Conservation (phyloP, 345 rosid species). For the Lumnitzera littorea region DNA sequence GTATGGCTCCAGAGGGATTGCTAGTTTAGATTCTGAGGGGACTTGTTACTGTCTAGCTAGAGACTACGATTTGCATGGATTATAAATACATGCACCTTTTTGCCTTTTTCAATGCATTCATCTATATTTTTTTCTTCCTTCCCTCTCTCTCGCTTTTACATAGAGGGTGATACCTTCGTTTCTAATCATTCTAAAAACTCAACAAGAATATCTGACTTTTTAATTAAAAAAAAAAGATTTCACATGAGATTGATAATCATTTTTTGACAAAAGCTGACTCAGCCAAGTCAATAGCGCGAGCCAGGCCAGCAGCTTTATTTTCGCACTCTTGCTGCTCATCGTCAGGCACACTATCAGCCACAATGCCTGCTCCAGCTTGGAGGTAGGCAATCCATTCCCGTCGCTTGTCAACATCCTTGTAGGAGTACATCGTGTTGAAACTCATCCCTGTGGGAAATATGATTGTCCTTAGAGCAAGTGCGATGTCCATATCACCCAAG, state of each 20-base stretch:
- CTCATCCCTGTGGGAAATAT: conserved; percentile 63
- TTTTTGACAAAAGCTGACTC: conserved; percentile 55
- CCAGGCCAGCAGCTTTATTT: conserved; percentile 72
- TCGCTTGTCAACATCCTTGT: conserved; percentile 33
- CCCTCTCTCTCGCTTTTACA: no score
- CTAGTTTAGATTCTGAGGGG: no score
- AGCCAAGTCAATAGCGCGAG: conserved; percentile 83
- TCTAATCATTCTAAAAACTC: no score
- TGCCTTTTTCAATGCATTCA: no score
- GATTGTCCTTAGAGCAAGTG: conserved; percentile 71
- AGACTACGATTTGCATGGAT: no score
- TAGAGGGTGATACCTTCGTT: no score
- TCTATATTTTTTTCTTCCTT: no score
- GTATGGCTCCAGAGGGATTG: no score
- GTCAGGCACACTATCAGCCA: conserved; percentile 72
- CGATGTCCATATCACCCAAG: conserved; percentile 79
- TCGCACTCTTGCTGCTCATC: conserved; percentile 74
- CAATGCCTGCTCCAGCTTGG: conserved; percentile 83
- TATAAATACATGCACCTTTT: no score
- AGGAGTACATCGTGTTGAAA: conserved; percentile 67
- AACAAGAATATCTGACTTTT: no score
- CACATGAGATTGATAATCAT: not conserved
- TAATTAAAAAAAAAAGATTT: conserved; percentile 1
- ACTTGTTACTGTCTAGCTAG: no score
- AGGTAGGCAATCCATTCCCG: conserved; percentile 81